Evolutionary conservation across 345 rosid genomes (phyloP).

Genomic region (Lepidium africanum): DNA sequence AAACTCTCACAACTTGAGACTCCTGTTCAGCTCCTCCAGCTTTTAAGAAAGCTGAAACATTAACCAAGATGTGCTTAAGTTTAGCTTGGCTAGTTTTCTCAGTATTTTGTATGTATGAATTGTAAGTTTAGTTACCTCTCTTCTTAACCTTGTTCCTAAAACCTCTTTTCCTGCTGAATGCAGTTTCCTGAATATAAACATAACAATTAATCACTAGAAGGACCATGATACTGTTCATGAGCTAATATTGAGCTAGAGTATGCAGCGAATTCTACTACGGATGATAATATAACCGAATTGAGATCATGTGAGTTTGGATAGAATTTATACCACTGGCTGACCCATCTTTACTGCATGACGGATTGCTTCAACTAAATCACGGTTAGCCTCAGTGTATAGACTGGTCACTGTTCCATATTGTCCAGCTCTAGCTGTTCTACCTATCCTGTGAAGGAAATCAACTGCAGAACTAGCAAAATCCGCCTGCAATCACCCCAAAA

Average conservation of each 20-base stretch:
- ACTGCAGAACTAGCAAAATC: slow-evolving; percentile 93
- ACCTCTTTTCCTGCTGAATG: slow-evolving; percentile 33
- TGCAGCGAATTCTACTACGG: neutral
- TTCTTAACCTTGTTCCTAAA: slow-evolving; percentile 35
- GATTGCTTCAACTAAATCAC: slow-evolving; percentile 78
- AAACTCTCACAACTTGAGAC: slow-evolving; percentile 12
- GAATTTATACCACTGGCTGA: slow-evolving; percentile 70
- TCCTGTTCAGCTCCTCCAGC: slow-evolving; percentile 14
- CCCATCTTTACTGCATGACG: slow-evolving; percentile 61
- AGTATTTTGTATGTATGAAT: neutral
- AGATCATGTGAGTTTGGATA: neutral
- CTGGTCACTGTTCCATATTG: slow-evolving; percentile 85
- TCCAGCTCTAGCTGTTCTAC: slow-evolving; percentile 97
- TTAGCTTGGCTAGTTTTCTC: neutral
- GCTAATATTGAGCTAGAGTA: neutral
- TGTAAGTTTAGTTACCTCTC: slow-evolving; percentile 24
- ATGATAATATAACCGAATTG: neutral
- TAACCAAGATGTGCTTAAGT: neutral
- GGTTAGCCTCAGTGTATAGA: slow-evolving; percentile 69
- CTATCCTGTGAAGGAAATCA: slow-evolving; percentile 91
- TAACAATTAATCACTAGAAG: neutral
- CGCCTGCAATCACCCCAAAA: slow-evolving; percentile 49
- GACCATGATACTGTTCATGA: neutral
- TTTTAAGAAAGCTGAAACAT: slow-evolving; percentile 20
- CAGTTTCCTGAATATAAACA: slow-evolving; percentile 25